Percentiles rank a stretch among this genome's conserved stretches.
These are phyloP conservation scores for Blastocystis sp. DNA, from an alignment of 352 stramenopile genomes.

Conservation along the genomic window DNA sequence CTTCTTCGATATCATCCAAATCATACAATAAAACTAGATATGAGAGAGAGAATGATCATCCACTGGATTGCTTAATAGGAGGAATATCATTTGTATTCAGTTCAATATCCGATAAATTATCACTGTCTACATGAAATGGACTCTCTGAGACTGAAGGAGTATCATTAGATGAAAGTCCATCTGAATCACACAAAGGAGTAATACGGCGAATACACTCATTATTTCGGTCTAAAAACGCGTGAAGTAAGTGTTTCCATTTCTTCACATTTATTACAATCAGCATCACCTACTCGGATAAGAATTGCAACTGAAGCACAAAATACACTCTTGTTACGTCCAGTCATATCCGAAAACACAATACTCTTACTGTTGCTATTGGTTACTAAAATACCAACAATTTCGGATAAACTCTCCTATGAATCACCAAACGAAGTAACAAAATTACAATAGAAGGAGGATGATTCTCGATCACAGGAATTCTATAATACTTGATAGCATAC, in stretches of 20 bases:
- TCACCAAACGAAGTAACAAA: not conserved
- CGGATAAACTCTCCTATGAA: slow-evolving; percentile 1
- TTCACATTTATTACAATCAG: not conserved
- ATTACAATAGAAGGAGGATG: slow-evolving; percentile 26
- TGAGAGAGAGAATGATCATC: not conserved
- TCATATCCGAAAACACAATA: slow-evolving; percentile 62
- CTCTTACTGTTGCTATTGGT: slow-evolving; percentile 47
- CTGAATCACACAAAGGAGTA: not conserved
- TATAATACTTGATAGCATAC: not conserved
- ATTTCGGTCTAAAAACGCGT: not conserved
- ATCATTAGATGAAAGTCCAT: not conserved
- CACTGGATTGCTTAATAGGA: too few species aligned
- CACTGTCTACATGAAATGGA: too few species aligned
- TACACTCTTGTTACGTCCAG: slow-evolving; percentile 26
- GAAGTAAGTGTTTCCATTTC: slow-evolving; percentile 28
- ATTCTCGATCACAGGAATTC: slow-evolving; percentile 32
- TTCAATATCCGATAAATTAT: too few species aligned
- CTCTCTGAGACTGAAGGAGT: too few species aligned
- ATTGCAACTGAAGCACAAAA: slow-evolving; percentile 32
- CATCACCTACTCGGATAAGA: not conserved
- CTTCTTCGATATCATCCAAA: slow-evolving; percentile 21
- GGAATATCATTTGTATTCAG: too few species aligned
- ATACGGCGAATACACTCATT: not conserved
- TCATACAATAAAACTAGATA: slow-evolving; percentile 5
- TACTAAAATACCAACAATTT: slow-evolving; percentile 36